A percentile compares a stretch with the other conserved stretches of the same genome.
These are phyloP conservation scores for Tetrapisispora arboricola DNA, from an alignment of 805 yeast species.

Conservation along the genomic window DNA sequence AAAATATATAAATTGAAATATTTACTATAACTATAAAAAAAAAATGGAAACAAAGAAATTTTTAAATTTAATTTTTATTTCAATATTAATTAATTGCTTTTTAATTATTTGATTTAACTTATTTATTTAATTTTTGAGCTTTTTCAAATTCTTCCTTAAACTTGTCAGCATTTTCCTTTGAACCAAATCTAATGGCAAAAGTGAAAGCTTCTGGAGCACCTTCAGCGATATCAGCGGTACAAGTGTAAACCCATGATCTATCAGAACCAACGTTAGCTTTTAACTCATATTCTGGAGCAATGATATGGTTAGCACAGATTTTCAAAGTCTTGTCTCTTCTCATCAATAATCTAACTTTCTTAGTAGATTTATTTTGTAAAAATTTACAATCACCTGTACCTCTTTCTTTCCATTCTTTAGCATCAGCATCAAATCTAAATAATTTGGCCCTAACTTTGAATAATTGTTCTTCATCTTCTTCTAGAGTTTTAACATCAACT, in stretches of 20 bases:
- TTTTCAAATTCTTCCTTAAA: constrained; percentile 87
- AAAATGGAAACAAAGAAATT: background rate
- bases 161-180: constrained; percentile 85
- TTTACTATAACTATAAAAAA: too few species aligned
- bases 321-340: constrained; percentile 98
- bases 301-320: constrained; percentile 94
- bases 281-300: constrained; percentile 70
- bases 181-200: constrained; percentile 90
- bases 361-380: constrained; percentile 73
- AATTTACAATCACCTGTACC: constrained; percentile 98
- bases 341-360: constrained; percentile 87
- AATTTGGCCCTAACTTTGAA: constrained; percentile 90
- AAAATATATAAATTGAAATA: too few species aligned
- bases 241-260: constrained; percentile 96
- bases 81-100: background rate
- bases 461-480: constrained; percentile 76
- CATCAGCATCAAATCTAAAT: constrained; percentile 76
- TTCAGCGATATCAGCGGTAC: constrained; percentile 89
- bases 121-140: constrained; percentile 64
- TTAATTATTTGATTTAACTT: constrained; percentile 5
- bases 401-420: constrained; percentile 97
- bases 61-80: background rate
- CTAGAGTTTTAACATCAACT: constrained; percentile 93
- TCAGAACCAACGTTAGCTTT: constrained; percentile 94
- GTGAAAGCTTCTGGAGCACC: constrained; percentile 95